Base-by-base conservation (phyloP, 2,329 filamentous ascomycete species). In the Dothistroma pini region DNA sequence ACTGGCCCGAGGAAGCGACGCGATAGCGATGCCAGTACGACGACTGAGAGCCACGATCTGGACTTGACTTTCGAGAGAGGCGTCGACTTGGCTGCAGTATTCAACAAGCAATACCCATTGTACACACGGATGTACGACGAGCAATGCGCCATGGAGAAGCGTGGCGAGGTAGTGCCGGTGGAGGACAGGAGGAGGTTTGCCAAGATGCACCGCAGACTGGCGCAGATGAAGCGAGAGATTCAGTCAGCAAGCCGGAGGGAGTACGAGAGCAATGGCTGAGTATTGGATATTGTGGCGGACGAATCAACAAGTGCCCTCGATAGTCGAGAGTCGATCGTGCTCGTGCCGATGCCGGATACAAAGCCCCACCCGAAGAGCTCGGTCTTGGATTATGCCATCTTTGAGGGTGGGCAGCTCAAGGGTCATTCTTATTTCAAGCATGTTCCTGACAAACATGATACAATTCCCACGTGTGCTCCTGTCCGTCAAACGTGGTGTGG, bases 201-300 rank as follows among this genome's bases (percentile, higher is more conserved):
- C 69, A 78, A 75, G 61, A 83, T 84, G 79, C 83, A 85, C 70
- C 73, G 75, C 66, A 77, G 78, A 66, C 72, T 86, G 52, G 78
- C 81, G 67, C 77, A 78, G 65, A 83, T 85, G 80, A 86, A 86
- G 75, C 74, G 78, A 62, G 82, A 85, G 69, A 86, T 86, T 63
- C 58, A 58, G 71, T 75, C 67, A 67, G 77, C 63, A 69, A 75
- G 67, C 51, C 41, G 61, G 64, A 67, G 67, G 58, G 68, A 69
- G 60, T 56, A 66, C 70, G 54, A 57, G 47, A 53, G 59, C 55
- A 56, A 57, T 32, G 48, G 41, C 55, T 59, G 61, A 58, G 41
- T 21, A 31, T 59, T 35, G 47, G 48, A 54, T 54, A 29, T 56
- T 29, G 25, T 6, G 25, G 25, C 6, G 25, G 25, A 2, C 25